Base-by-base conservation (phyloP, 208 protist species). In the Trypanosoma lewisi region DNA sequence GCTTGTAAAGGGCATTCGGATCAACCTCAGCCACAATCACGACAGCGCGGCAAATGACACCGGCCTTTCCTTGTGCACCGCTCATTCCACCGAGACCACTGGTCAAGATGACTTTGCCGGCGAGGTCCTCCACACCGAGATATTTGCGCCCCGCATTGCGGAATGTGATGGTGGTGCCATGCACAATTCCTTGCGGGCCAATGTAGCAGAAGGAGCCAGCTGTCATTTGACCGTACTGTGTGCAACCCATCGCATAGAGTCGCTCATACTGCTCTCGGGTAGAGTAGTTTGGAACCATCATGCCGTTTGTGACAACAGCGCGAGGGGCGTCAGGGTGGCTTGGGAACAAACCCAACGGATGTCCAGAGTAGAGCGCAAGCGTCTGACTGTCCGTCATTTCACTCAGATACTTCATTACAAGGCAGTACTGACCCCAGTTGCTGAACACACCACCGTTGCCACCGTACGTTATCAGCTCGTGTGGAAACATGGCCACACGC, bases 171-270 rank as follows among this genome's bases (percentile, higher is more conserved):
- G 89, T 96, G 2, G 91, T 97, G 28, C 91, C 91, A 64, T 96
- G 91, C 0, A 97, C 91, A 60, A 96, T 96, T 39, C 91, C 91
- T 47, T 93, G 85, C n/a, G 85, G 76, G 27, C 89, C 89, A 66
- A 95, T 95, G 49, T 94, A 79, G 55, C 51, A 66, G 39, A 63
- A 82, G n/a, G 54, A 72, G 36, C 36, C 91, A 78, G 91, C 91
- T n/a, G 91, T 96, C 91, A 96, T 96, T 66, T 96, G 90, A 23
- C 90, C 91, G 61, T 96, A 96, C 76, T 89, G 83, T 19, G 77
- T 67, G 37, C 47, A 54, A 17, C 70, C 69, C 37, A 78, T 42
- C 17, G 74, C 75, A 66, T 84, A 80, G 14, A 80, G 31, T 19
- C 59, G 60, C 17, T 85, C 68, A 54, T 87, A 91, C 34, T 92